Evolutionary conservation across 129 eudicot species (phyloP), one percentile per base, ranked within the genome.

Genomic region (Tagetes erecta): DNA sequence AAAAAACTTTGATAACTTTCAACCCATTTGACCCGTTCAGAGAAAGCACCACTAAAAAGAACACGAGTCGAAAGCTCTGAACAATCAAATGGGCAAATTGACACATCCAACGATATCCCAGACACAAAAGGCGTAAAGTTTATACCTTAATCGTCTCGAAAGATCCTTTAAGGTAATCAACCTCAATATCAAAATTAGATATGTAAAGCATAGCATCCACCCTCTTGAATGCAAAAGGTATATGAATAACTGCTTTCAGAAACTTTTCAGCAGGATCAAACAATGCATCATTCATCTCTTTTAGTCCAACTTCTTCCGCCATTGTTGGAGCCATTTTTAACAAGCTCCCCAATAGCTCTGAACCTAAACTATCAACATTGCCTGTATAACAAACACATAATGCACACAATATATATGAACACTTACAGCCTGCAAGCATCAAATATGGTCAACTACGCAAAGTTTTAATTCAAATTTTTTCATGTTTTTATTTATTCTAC

Each of bases 141-240:
- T 42, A 67, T 86, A 88, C 97, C 97, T 91, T 86, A 4, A 91
- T 76, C 27, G 88, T 88, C 71, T 87, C 84, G 13, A 91, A 88
- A 9, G 95, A 91, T 69, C 90, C 85, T 58, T 77, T 75, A 47
- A 91, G 92, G 78, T 88, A 85, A 40, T 88, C 92, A 33, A 88
- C 74, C 78, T 88, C 97, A 2, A 83, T 79, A 66, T 88, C 95
- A 67, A 91, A 91, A 74, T 79, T 88, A 73, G 90, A 84, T 3
- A 91, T 75, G 75, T 91, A 91, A 72, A 91, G 97, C 95, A 91
- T 80, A 10, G 95, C 95, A 74, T 88, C 88, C 10, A 88, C 78
- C 76, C 97, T 88, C 82, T 88, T 81, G 78, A 91, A 88, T 37
- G 97, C 95, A 58, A 84, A 83, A 5, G 97, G 97, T 78, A 91